Evolutionary conservation across 129 eudicot genomes (phyloP), one percentile per base, ranked within the genome.

Genomic region (Lonicera japonica): DNA sequence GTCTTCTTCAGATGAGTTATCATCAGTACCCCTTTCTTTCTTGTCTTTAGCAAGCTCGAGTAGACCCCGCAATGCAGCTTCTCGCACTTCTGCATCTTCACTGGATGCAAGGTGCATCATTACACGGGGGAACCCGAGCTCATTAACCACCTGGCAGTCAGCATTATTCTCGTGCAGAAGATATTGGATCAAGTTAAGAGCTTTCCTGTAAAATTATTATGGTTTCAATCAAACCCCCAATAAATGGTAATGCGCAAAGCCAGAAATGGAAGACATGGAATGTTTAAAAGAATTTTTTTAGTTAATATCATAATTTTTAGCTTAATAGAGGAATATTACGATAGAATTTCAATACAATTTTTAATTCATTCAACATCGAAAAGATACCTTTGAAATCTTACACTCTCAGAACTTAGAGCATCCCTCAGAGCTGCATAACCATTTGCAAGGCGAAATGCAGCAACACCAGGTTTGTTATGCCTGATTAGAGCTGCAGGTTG

Each of bases 361-460:
- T n/a, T n/a, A n/a, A n/a, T n/a, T n/a, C n/a, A 29, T 29, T 29
- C 6, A 6, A 6, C 36, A 2, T 29, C 2, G 18, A 17, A n/a
- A 34, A 13, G 0, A 54, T 82, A 91, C 97, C 97, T 91, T 64
- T 92, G 98, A 64, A 87, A 87, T 79, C 96, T 71, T n/a, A 80
- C 86, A 63, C 48, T 75, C 55, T 87, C 96, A 19, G 96, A 77
- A 60, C 91, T 81, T 22, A 92, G 69, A 52, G 98, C 98, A 67
- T 92, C 96, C 70, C 70, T 87, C 25, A 90, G 67, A 41, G 80
- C 84, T 1, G 79, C 79, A 70, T 82, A 86, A 36, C 96, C 96
- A 76, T 85, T 89, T 65, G 97, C 85, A 50, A 89, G 90, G 40
- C 97, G 95, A 56, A 89, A 89, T 59, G 95, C 97, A 60, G 77